Evolutionary conservation across 2,329 filamentous ascomycete genomes (phyloP).

Genomic region (Fusarium oligoseptatum): DNA sequence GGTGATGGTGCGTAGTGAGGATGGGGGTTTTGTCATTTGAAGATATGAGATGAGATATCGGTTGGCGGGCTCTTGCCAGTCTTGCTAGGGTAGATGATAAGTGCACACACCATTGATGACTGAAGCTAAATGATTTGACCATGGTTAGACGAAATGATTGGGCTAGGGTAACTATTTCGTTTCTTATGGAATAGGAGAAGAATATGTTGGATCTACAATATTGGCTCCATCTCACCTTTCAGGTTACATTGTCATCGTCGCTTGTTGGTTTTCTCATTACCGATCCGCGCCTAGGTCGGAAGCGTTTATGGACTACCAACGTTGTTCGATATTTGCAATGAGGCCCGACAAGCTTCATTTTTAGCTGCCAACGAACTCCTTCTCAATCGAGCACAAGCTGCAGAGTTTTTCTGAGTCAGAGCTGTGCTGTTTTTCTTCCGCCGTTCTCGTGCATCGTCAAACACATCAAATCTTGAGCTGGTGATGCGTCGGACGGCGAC

Average conservation of each 20-base stretch:
- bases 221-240: background rate
- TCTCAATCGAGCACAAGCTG: background rate
- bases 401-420: background rate
- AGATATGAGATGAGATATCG: background rate
- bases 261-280: background rate
- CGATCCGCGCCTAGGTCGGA: background rate
- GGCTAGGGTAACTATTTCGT: background rate
- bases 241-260: background rate
- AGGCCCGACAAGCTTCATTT: slow-evolving; percentile 1
- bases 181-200: background rate
- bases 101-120: background rate
- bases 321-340: background rate
- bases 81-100: background rate
- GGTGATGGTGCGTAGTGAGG: background rate
- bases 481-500: slow-evolving; percentile 1
- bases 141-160: background rate
- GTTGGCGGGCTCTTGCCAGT: background rate
- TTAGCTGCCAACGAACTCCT: background rate
- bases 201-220: background rate
- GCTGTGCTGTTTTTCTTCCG: background rate
- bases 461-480: background rate
- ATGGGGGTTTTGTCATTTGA: background rate
- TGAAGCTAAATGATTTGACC: background rate
- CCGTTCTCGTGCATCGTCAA: background rate
- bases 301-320: background rate